Base-by-base conservation (phyloP, 257 asterid genomes). In the Cynanchum wilfordii region DNA sequence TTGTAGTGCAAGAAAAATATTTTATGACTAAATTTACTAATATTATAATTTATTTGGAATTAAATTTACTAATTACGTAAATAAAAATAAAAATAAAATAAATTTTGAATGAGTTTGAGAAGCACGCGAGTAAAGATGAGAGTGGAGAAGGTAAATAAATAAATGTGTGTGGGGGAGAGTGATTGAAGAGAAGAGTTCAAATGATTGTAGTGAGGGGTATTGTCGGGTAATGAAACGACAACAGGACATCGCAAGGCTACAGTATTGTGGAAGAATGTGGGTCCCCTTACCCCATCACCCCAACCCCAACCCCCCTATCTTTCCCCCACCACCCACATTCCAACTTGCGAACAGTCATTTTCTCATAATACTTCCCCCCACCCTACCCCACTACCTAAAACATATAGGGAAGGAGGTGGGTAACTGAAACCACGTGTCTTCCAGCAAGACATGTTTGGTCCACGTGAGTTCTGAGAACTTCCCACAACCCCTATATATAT, bases 381-480 rank as follows among this genome's bases (percentile, higher is more conserved):
- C 5, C 1, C 55, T n/a, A n/a, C 20, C 55, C 55, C 20, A 16
- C 55, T 50, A 50, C 55, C 55, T 15, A 16, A 0, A 50, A 50
- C 80, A 76, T 50, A 47, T 47, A 15, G 19, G 19, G 52, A 3
- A 47, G 52, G 52, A 19, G 1, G 52, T 4, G 24, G 79, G 78
- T 77, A 78, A 74, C 67, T 65, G 74, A 66, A 74, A 71, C 77
- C 96, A 89, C 92, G 92, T 87, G 96, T 64, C 62, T 10, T 62
- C 73, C 86, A 84, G 87, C 84, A 73, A 72, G 79, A 75, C 81
- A 79, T 84, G 86, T 73, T 70, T 77, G 86, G 84, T 71, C 86
- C 90, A 87, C 89, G 89, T 84, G 92, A 84, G 79, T 58, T 71
- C 75, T 78, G 78, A 59, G 71, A 42, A 63, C 24, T 56, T 30